These are phyloP conservation scores for Conoideocrella luteorostrata DNA, from an alignment of 2,329 filamentous ascomycete species.

Conservation along the genomic window DNA sequence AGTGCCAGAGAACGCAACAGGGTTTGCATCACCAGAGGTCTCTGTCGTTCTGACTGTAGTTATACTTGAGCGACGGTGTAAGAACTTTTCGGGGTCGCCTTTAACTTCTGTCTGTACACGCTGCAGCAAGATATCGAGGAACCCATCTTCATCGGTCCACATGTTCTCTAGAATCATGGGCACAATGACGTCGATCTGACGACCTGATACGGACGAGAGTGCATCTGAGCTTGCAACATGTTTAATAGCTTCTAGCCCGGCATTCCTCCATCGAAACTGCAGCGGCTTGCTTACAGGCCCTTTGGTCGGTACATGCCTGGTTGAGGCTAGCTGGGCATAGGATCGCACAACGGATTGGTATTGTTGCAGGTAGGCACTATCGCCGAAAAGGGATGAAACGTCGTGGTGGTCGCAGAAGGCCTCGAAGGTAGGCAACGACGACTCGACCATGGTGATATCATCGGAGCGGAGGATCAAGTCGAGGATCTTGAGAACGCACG, in stretches of 20 bases:
- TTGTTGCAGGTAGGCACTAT: constrained; percentile 73
- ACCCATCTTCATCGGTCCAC: constrained; percentile 65
- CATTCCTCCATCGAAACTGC: constrained; percentile 69
- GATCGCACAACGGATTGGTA: constrained; percentile 76
- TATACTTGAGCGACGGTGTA: constrained; percentile 68
- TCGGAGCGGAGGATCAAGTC: constrained; percentile 75
- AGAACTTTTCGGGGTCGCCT: constrained; percentile 55
- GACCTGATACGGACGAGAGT: constrained; percentile 65
- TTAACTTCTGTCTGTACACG: constrained; percentile 63
- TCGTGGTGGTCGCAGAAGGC: constrained; percentile 88
- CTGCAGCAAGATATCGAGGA: constrained; percentile 62
- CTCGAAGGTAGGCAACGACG: constrained; percentile 78
- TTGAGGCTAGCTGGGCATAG: constrained; percentile 76
- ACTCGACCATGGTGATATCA: constrained; percentile 89
- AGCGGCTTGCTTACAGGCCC: constrained; percentile 60
- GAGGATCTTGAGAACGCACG: constrained; percentile 78
- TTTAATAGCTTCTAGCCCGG: constrained; percentile 71
- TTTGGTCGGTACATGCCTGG: constrained; percentile 46
- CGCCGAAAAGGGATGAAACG: constrained; percentile 74
- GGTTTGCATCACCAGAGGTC: constrained; percentile 57
- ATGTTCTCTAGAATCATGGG: constrained; percentile 84
- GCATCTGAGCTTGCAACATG: constrained; percentile 75
- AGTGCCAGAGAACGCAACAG: constrained; percentile 69
- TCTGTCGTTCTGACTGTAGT: constrained; percentile 65
- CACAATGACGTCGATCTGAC: constrained; percentile 71